phyloP scores from a whole-genome alignment of 306 rosid genomes.

The Inga oerstediana region DNA sequence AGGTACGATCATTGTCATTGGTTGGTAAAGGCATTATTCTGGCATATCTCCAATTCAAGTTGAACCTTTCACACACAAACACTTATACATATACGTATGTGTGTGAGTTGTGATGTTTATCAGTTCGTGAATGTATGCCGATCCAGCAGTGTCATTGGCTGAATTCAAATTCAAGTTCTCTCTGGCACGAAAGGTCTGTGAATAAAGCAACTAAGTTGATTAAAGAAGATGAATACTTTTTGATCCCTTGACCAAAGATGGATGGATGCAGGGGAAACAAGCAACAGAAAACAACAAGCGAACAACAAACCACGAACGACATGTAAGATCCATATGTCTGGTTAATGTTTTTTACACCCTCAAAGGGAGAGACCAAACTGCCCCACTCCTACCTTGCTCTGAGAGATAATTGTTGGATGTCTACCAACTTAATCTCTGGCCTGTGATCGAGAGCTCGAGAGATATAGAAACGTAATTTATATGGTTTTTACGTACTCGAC shows the following conservation, averaged over 20 bases:
- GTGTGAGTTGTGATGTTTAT: neutral
- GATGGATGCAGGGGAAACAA: neutral
- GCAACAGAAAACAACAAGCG: neutral
- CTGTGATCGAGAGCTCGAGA: neutral
- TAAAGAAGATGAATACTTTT: neutral
- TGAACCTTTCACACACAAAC: too few species aligned
- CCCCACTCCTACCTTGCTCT: neutral
- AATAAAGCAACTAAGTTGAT: neutral
- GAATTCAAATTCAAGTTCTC: neutral
- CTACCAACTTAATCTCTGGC: neutral
- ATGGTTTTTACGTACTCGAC: neutral
- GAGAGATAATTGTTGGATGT: neutral
- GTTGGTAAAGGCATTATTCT: neutral
- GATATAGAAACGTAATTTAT: neutral
- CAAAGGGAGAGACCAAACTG: neutral
- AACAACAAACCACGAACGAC: neutral
- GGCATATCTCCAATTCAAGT: neutral
- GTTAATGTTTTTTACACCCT: neutral
- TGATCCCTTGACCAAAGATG: neutral
- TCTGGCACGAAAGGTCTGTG: neutral
- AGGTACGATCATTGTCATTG: neutral
- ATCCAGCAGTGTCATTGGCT: too few species aligned
- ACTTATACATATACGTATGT: too few species aligned
- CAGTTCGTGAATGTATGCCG: neutral
- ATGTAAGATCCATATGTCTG: neutral